Percentiles rank a stretch among this genome's conserved stretches.
Conservation (phyloP, 2,329 filamentous ascomycete genomes). For the Malbranchea zuffiana region DNA sequence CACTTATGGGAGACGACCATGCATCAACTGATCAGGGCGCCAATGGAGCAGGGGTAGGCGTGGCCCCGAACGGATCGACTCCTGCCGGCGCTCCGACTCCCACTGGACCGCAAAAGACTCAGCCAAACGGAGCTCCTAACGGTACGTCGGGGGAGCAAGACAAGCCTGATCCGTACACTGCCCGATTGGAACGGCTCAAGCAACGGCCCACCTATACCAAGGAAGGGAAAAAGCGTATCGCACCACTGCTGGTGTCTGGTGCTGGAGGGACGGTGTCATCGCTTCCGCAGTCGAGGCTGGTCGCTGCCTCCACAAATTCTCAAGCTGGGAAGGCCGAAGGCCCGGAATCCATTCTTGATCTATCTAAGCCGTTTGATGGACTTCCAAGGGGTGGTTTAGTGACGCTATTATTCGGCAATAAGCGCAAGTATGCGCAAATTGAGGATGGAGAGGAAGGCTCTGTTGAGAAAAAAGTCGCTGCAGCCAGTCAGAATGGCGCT, state of each 20-base stretch:
- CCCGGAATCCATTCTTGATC: constrained; percentile 72
- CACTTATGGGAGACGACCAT: constrained; percentile 81
- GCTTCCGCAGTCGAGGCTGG: constrained; percentile 74
- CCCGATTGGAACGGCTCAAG: constrained; percentile 61
- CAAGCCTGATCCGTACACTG: constrained; percentile 43
- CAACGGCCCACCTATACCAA: constrained; percentile 90
- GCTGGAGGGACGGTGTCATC: constrained; percentile 80
- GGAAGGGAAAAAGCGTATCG: constrained; percentile 92
- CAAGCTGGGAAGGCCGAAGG: constrained; percentile 54
- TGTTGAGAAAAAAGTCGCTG: constrained; percentile 48
- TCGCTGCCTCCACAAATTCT: constrained; percentile 60
- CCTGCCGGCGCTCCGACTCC: constrained; percentile 26
- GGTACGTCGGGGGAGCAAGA: constrained; percentile 16
- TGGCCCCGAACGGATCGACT: constrained; percentile 36
- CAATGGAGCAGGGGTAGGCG: constrained; percentile 37
- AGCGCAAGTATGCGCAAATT: constrained; percentile 64
- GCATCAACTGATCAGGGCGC: constrained; percentile 42
- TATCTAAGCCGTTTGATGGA: constrained; percentile 89
- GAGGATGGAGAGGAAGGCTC: constrained; percentile 65
- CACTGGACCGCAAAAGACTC: constrained; percentile 23
- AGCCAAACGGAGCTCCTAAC: constrained; percentile 27
- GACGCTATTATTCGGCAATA: constrained; percentile 81
- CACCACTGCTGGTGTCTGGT: constrained; percentile 80
- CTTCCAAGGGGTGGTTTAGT: constrained; percentile 81
- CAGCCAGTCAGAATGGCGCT: constrained; percentile 54